These are phyloP conservation scores for Malus sylvestris DNA, from an alignment of 306 rosid genomes.

Conservation along the genomic window DNA sequence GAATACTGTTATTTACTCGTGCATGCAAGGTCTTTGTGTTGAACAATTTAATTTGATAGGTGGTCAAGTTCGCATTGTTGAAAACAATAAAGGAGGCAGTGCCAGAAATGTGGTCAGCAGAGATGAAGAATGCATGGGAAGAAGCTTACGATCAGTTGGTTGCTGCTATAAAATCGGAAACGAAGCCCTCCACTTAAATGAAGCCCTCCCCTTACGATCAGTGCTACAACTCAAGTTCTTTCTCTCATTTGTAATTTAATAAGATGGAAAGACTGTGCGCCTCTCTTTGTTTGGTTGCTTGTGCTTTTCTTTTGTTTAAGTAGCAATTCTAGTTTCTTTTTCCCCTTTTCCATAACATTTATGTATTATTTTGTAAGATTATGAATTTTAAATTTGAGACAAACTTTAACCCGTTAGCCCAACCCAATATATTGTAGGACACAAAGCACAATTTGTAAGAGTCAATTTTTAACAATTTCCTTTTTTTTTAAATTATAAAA, in stretches of 20 bases:
- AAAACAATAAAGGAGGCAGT: constrained; percentile 70
- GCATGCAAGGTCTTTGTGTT: too few species aligned
- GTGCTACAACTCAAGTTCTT: not conserved
- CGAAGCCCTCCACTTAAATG: constrained; percentile 33
- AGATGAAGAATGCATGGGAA: constrained; percentile 77
- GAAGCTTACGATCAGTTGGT: constrained; percentile 75
- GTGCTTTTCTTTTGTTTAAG: not conserved
- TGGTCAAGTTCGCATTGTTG: constrained; percentile 58
- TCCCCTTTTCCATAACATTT: not conserved
- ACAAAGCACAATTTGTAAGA: too few species aligned
- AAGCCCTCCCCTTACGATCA: too few species aligned
- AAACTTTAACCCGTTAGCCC: too few species aligned
- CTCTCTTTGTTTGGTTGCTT: not conserved
- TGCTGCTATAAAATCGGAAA: constrained; percentile 67
- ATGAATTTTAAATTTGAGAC: too few species aligned
- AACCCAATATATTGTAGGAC: too few species aligned
- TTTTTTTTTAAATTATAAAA: too few species aligned
- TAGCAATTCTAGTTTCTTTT: too few species aligned
- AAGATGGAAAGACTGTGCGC: not conserved
- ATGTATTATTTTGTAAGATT: too few species aligned
- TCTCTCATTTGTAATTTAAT: not conserved
- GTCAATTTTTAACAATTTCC: too few species aligned
- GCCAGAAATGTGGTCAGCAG: constrained; percentile 68
- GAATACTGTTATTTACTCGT: too few species aligned
- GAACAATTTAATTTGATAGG: constrained; percentile 25